These are phyloP conservation scores for Xylaria multiplex DNA, from an alignment of 2,329 filamentous ascomycete genomes.

Conservation along the genomic window DNA sequence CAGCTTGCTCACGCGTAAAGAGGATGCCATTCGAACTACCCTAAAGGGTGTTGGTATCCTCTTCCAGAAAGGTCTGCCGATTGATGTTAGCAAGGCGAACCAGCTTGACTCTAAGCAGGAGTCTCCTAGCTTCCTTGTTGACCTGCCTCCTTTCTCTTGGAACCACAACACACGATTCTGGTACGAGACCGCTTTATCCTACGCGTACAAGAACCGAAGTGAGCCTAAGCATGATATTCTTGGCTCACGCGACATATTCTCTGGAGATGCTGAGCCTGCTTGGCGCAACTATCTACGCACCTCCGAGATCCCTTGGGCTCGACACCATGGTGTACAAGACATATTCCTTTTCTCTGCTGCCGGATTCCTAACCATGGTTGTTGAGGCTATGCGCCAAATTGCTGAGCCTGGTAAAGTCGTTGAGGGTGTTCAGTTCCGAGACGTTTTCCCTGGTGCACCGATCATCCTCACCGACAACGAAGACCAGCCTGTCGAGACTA, in stretches of 20 bases:
- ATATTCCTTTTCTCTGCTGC: constrained; percentile 61
- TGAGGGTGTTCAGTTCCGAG: constrained; percentile 47
- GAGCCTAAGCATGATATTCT: constrained; percentile 54
- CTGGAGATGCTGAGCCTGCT: constrained; percentile 46
- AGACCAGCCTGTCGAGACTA: constrained; percentile 43
- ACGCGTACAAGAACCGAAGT: constrained; percentile 49
- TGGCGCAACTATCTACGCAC: constrained; percentile 53
- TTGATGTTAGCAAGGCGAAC: constrained; percentile 49
- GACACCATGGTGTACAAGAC: constrained; percentile 60
- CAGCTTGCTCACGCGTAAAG: constrained; percentile 45
- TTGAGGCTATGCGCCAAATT: constrained; percentile 50
- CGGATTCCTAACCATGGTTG: constrained; percentile 50
- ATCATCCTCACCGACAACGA: constrained; percentile 44
- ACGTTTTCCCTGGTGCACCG: constrained; percentile 45
- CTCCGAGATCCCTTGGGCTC: constrained; percentile 55
- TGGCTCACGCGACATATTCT: constrained; percentile 48
- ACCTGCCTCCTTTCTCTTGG: constrained; percentile 59
- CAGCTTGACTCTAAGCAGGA: constrained; percentile 46
- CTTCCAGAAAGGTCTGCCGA: constrained; percentile 47
- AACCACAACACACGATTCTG: constrained; percentile 56
- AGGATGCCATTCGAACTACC: constrained; percentile 46
- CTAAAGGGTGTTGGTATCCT: constrained; percentile 46
- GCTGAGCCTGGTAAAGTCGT: constrained; percentile 43
- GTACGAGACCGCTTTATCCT: constrained; percentile 51
- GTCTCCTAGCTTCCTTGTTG: constrained; percentile 47